Evolutionary conservation across 768 basidiomycete genomes (phyloP).

Genomic region (Tricholoma terreum): DNA sequence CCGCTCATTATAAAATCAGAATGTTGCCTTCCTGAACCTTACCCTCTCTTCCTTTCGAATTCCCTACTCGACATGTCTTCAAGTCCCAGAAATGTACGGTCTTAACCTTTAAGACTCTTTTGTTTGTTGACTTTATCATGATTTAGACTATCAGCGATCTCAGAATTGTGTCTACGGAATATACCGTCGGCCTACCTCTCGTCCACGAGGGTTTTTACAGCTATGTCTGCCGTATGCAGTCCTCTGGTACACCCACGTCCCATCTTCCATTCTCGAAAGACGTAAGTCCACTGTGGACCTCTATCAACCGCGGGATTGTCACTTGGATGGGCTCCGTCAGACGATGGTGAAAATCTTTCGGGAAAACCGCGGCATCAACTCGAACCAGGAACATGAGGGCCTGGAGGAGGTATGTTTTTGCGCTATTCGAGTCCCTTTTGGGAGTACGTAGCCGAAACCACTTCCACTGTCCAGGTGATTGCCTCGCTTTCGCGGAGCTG

Average conservation of each 20-base stretch:
- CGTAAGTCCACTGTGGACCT: not conserved
- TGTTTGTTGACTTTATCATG: too few relatives aligned
- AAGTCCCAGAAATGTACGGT: too few relatives aligned
- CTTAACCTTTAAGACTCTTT: too few relatives aligned
- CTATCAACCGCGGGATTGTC: not conserved
- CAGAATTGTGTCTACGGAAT: not conserved
- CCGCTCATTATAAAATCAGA: too few relatives aligned
- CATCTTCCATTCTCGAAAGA: not conserved
- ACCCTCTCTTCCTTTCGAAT: too few relatives aligned
- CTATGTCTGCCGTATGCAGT: not conserved
- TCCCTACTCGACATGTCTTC: too few relatives aligned
- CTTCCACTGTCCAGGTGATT: not conserved
- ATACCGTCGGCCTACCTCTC: not conserved
- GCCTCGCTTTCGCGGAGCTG: not conserved
- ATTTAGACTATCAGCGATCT: not conserved
- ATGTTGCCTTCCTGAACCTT: too few relatives aligned
- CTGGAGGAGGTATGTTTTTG: not conserved
- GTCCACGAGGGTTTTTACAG: not conserved
- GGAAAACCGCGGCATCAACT: not conserved
- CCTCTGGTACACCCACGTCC: not conserved
- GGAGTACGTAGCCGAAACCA: not conserved
- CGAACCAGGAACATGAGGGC: not conserved
- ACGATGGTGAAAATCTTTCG: not conserved
- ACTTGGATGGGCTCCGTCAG: not conserved
- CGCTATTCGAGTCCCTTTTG: not conserved